phyloP scores from a whole-genome alignment of 2,329 filamentous ascomycete species.

The Didymella segeticola region DNA sequence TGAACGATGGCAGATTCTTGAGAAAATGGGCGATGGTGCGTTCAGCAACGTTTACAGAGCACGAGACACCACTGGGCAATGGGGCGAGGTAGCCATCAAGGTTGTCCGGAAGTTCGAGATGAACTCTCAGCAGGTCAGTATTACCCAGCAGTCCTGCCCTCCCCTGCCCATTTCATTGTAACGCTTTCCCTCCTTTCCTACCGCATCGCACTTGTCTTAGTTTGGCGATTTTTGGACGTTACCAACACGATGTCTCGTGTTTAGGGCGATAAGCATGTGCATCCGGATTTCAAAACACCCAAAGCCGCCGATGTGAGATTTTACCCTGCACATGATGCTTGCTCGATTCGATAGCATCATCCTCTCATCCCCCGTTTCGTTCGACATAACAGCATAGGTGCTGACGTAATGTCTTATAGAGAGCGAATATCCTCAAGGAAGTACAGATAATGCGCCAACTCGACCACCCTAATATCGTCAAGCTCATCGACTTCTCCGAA shows the following conservation, averaged over 20 bases:
- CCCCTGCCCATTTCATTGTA: constrained; percentile 37
- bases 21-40: constrained; percentile 99
- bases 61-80: constrained; percentile 73
- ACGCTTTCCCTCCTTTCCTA: constrained; percentile 40
- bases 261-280: constrained; percentile 90
- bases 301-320: constrained; percentile 94
- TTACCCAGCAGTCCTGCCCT: constrained; percentile 33
- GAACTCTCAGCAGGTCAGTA: constrained; percentile 96
- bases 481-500: constrained; percentile 91
- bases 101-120: constrained; percentile 99
- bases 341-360: constrained; percentile 41
- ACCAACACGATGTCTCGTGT: constrained; percentile 57
- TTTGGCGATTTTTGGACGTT: constrained; percentile 46
- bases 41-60: constrained; percentile 99
- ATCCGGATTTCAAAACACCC: constrained; percentile 91
- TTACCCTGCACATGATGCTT: constrained; percentile 35
- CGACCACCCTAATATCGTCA: constrained; percentile 95
- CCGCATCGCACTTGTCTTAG: constrained; percentile 26
- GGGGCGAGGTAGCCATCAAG: constrained; percentile 91
- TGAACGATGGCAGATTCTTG: constrained; percentile 82
- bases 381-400: constrained; percentile 35
- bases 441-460: constrained; percentile 98
- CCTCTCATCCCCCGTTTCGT: constrained; percentile 23
- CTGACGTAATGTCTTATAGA: constrained; percentile 64
- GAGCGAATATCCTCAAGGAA: constrained; percentile 97